These are phyloP conservation scores for Alternaria gaisen DNA, from an alignment of 2,329 filamentous ascomycete species.

Conservation along the genomic window DNA sequence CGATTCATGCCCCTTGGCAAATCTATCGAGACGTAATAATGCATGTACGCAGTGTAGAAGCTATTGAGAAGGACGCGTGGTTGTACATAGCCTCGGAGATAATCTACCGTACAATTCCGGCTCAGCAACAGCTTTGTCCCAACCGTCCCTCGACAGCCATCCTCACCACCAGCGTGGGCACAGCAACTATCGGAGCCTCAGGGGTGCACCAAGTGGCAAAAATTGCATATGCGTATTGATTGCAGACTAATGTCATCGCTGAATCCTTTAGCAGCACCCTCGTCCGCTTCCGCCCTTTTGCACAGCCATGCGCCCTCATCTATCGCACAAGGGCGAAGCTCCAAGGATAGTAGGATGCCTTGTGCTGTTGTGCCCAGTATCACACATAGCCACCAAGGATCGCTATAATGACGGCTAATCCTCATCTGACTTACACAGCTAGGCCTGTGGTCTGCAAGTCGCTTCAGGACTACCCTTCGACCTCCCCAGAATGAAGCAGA, in stretches of 20 bases:
- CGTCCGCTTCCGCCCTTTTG: constrained; percentile 8
- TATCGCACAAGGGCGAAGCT: neutral
- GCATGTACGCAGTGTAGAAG: neutral
- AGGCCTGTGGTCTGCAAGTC: neutral
- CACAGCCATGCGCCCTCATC: constrained; percentile 8
- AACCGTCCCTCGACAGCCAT: neutral
- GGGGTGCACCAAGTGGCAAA: neutral
- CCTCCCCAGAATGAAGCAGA: neutral
- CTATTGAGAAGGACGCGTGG: neutral
- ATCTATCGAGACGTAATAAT: neutral
- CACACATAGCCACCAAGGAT: neutral
- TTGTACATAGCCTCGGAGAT: neutral
- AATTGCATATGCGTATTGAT: neutral
- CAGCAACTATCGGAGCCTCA: neutral
- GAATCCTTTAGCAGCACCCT: neutral
- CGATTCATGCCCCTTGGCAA: neutral
- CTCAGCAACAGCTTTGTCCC: neutral
- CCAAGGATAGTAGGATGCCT: neutral
- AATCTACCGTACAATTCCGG: neutral
- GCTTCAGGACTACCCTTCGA: neutral
- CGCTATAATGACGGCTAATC: neutral
- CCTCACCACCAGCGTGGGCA: neutral
- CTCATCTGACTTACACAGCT: neutral
- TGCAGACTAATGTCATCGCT: neutral
- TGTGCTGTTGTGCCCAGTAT: neutral